phyloP scores from a whole-genome alignment of 2,329 filamentous ascomycete species.

The Colletotrichum tabaci region DNA sequence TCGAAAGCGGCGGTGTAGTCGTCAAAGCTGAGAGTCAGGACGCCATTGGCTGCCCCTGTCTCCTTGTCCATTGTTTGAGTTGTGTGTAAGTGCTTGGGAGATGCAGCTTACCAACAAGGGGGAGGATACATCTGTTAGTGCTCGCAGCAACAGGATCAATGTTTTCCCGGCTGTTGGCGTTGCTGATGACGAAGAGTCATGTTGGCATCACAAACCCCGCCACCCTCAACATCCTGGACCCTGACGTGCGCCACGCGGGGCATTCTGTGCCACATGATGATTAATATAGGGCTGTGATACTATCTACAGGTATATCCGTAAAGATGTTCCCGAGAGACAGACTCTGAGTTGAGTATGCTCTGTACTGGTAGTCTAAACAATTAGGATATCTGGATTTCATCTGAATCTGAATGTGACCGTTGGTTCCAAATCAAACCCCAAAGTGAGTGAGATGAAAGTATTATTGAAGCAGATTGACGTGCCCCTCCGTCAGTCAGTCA shows the following conservation, averaged over 20 bases:
- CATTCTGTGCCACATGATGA: background rate
- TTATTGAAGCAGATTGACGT: too few species aligned
- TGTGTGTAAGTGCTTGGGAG: constrained; percentile 25
- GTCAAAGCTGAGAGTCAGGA: constrained; percentile 10
- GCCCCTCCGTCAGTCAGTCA: too few species aligned
- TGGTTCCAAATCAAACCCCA: too few species aligned
- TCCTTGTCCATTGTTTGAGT: constrained; percentile 30
- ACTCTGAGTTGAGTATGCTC: too few species aligned
- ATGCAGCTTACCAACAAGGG: background rate
- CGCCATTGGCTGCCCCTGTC: constrained; percentile 13
- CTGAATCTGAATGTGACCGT: too few species aligned
- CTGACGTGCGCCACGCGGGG: background rate
- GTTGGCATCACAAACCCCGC: background rate
- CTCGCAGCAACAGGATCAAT: constrained; percentile 13
- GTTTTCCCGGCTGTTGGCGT: constrained; percentile 14
- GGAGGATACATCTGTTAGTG: background rate
- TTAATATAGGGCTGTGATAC: background rate
- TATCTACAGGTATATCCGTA: too few species aligned
- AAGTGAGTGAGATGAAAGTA: too few species aligned
- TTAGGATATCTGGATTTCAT: too few species aligned
- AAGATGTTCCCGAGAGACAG: too few species aligned
- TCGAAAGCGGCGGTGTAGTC: constrained; percentile 29
- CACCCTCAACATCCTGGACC: background rate
- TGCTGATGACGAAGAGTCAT: background rate
- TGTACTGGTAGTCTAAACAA: too few species aligned